Percentiles rank a stretch among this genome's conserved stretches.
phyloP scores from a whole-genome alignment of 2,329 filamentous ascomycete genomes.

The Metarhizium rileyi region DNA sequence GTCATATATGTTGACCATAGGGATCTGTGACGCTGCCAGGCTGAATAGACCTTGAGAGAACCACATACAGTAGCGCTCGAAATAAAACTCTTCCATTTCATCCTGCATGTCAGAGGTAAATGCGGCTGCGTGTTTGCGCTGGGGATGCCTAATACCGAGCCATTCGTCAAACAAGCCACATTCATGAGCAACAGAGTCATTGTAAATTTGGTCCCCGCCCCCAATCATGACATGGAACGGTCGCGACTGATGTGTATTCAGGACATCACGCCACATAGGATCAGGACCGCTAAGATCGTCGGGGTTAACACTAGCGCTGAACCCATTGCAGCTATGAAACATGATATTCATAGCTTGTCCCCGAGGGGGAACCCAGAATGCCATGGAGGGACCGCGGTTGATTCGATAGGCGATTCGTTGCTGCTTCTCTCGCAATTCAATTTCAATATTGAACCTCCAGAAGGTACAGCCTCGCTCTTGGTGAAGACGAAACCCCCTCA shows the following conservation, averaged over 20 bases:
- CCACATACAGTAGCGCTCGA: slow-evolving; percentile 85
- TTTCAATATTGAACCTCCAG: slow-evolving; percentile 92
- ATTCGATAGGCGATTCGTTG: slow-evolving; percentile 91
- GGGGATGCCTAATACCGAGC: slow-evolving; percentile 69
- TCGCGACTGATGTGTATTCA: slow-evolving; percentile 81
- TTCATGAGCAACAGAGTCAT: slow-evolving; percentile 70
- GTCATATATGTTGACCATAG: slow-evolving; percentile 97
- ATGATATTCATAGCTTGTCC: slow-evolving; percentile 94
- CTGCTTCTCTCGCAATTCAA: slow-evolving; percentile 71
- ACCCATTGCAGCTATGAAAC: slow-evolving; percentile 98
- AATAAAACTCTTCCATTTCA: slow-evolving; percentile 80
- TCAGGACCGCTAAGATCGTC: slow-evolving; percentile 84
- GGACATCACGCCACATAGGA: slow-evolving; percentile 90
- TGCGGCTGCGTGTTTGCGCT: slow-evolving; percentile 67
- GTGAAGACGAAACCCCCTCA: slow-evolving; percentile 74
- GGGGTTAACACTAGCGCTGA: slow-evolving; percentile 69
- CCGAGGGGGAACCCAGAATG: slow-evolving; percentile 87
- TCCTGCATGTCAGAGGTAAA: slow-evolving; percentile 77
- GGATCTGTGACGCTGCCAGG: slow-evolving; percentile 88
- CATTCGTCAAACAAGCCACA: slow-evolving; percentile 73
- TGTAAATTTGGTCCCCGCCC: slow-evolving; percentile 95
- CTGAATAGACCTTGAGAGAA: slow-evolving; percentile 92
- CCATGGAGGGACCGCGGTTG: slow-evolving; percentile 78
- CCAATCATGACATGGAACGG: slow-evolving; percentile 99
- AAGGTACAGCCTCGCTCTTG: slow-evolving; percentile 83